A percentile compares a stretch with the other conserved stretches of the same genome.
phyloP scores from a whole-genome alignment of 1,139 yeast genomes.

The Groenewaldozyma auringiensis region DNA sequence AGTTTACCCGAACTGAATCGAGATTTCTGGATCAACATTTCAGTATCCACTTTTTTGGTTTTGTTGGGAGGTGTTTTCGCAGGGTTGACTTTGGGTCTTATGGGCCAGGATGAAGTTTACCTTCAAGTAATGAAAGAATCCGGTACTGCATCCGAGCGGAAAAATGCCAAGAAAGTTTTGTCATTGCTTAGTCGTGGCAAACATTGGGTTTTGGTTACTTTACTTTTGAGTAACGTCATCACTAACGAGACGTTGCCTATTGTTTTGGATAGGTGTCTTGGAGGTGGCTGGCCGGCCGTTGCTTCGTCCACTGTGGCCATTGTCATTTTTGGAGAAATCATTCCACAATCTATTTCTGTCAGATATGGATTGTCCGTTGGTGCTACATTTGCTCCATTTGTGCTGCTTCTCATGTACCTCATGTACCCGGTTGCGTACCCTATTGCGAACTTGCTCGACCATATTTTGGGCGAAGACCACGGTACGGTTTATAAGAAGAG shows the following conservation, averaged over 20 bases:
- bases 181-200: slow-evolving; percentile 71
- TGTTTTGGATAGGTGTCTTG: slow-evolving; percentile 82
- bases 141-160: slow-evolving; percentile 51
- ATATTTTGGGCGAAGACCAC: slow-evolving; percentile 86
- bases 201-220: slow-evolving; percentile 95
- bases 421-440: slow-evolving; percentile 95
- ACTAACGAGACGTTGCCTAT: slow-evolving; percentile 95
- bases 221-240: slow-evolving; percentile 72
- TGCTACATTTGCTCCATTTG: slow-evolving; percentile 85
- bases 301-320: slow-evolving; percentile 86
- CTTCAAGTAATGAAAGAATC: slow-evolving; percentile 39
- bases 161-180: slow-evolving; percentile 68
- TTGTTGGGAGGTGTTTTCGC: slow-evolving; percentile 94
- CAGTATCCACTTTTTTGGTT: slow-evolving; percentile 61
- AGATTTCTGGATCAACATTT: slow-evolving; percentile 45
- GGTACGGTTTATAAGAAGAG: slow-evolving; percentile 91
- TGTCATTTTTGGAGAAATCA: slow-evolving; percentile 92
- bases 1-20: slow-evolving; percentile 4
- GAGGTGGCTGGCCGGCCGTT: slow-evolving; percentile 98
- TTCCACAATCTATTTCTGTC: slow-evolving; percentile 90
- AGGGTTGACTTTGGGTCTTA: slow-evolving; percentile 84
- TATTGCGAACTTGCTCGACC: slow-evolving; percentile 71
- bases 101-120: slow-evolving; percentile 98
- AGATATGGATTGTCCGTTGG: slow-evolving; percentile 90
- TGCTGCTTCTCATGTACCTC: slow-evolving; percentile 70